phyloP scores from a whole-genome alignment of 345 rosid genomes.

The Corchorus capsularis region DNA sequence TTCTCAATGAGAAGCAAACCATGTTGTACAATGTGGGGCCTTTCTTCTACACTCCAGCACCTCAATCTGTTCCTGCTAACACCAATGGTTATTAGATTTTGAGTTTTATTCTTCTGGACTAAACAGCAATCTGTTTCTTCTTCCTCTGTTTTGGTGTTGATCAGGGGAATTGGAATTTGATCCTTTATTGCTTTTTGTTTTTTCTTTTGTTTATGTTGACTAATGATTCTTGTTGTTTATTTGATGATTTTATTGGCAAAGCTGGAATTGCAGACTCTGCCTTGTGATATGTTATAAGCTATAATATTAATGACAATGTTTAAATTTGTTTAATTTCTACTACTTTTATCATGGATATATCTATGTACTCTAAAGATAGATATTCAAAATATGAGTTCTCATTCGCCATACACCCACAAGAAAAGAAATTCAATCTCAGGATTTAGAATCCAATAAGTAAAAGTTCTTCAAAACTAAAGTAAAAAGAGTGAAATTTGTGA shows the following conservation, averaged over 20 bases:
- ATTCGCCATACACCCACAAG: too few relatives aligned
- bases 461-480: too few relatives aligned
- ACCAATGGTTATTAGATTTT: not conserved
- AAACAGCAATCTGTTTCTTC: not conserved
- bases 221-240: not conserved
- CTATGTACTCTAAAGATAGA: too few relatives aligned
- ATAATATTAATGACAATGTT: not conserved
- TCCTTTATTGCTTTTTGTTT: not conserved
- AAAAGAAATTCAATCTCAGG: too few relatives aligned
- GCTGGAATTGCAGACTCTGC: not conserved
- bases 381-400: too few relatives aligned
- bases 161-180: not conserved
- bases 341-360: too few relatives aligned
- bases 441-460: too few relatives aligned
- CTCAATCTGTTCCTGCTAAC: slow-evolving; percentile 10
- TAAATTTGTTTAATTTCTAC: not conserved
- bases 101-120: slow-evolving; percentile 10
- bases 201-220: not conserved
- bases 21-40: slow-evolving; percentile 33
- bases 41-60: slow-evolving; percentile 32
- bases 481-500: too few relatives aligned
- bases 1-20: slow-evolving; percentile 22
- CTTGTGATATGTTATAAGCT: not conserved
- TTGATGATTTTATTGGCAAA: not conserved
- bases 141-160: not conserved